A percentile compares a stretch with the other conserved stretches of the same genome.
phyloP scores from a whole-genome alignment of 2,329 filamentous ascomycete species.

The Penicillium nordicum region DNA sequence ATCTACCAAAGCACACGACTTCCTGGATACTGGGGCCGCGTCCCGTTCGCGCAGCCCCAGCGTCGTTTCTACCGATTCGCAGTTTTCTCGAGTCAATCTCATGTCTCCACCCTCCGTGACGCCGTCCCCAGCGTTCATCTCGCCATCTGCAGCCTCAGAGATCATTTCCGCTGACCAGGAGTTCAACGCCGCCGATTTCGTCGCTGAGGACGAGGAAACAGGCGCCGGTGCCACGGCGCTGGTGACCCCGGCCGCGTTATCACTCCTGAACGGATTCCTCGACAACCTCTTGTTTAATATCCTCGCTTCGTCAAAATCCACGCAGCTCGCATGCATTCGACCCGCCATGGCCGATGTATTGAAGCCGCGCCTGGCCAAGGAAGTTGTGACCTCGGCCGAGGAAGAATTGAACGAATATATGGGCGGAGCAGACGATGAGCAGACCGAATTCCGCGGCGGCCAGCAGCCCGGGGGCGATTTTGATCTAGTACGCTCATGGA shows the following conservation, averaged over 20 bases:
- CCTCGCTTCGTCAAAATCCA: slow-evolving; percentile 74
- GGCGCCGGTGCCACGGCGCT: slow-evolving; percentile 65
- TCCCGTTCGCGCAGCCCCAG: slow-evolving; percentile 41
- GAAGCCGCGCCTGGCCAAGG: slow-evolving; percentile 81
- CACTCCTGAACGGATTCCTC: slow-evolving; percentile 83
- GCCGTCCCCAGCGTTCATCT: slow-evolving; percentile 83
- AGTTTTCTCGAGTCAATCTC: slow-evolving; percentile 38
- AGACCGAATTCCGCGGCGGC: slow-evolving; percentile 57
- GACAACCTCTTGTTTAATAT: slow-evolving; percentile 92
- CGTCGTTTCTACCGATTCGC: slow-evolving; percentile 39
- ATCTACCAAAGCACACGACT: slow-evolving; percentile 30
- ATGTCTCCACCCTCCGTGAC: slow-evolving; percentile 67
- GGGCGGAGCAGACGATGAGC: slow-evolving; percentile 73
- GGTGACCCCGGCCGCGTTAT: slow-evolving; percentile 69
- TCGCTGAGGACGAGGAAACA: slow-evolving; percentile 65
- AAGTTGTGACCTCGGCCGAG: slow-evolving; percentile 77
- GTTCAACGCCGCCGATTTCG: slow-evolving; percentile 65
- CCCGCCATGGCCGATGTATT: slow-evolving; percentile 82
- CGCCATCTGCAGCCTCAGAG: slow-evolving; percentile 80
- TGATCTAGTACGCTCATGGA: slow-evolving; percentile 93
- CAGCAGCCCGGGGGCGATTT: slow-evolving; percentile 60
- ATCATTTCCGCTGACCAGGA: slow-evolving; percentile 88
- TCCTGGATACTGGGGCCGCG: slow-evolving; percentile 28
- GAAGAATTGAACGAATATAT: slow-evolving; percentile 86
- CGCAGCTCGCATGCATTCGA: slow-evolving; percentile 68